phyloP scores from a whole-genome alignment of 1,284 basidiomycete genomes.

The Ceratobasidium sp. region DNA sequence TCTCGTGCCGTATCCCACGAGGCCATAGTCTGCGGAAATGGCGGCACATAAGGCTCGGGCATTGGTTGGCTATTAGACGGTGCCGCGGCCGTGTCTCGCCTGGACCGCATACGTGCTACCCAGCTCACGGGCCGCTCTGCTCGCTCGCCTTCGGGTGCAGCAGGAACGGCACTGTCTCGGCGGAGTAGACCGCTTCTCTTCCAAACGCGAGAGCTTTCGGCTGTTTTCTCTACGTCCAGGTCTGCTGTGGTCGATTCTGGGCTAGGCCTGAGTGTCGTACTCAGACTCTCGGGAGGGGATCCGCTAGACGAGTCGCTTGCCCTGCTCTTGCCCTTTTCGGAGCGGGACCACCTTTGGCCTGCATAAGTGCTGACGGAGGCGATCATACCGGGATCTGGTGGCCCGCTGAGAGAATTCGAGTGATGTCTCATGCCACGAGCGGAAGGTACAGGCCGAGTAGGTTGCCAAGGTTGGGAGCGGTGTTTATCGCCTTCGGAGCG shows the following conservation, averaged over 20 bases:
- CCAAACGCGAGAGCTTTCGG: conserved; percentile 17
- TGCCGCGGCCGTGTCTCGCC: conserved; percentile 23
- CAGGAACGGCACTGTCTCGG: background rate
- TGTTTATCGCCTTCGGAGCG: conserved; percentile 37
- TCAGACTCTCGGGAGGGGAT: conserved; percentile 25
- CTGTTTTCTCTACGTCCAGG: conserved; percentile 23
- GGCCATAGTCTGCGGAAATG: conserved; percentile 32
- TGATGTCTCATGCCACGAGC: conserved; percentile 28
- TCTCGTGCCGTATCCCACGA: conserved; percentile 28
- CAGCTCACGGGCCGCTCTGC: conserved; percentile 18
- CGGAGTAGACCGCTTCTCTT: conserved; percentile 9
- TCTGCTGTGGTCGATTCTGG: conserved; percentile 11
- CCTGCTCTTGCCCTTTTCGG: conserved; percentile 30
- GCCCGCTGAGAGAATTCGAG: conserved; percentile 24
- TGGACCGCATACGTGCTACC: conserved; percentile 25
- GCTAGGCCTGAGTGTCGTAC: conserved; percentile 15
- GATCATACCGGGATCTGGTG: conserved; percentile 22
- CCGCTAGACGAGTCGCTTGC: conserved; percentile 4
- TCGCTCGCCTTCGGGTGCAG: conserved; percentile 2
- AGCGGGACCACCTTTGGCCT: conserved; percentile 31
- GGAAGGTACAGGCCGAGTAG: conserved; percentile 17
- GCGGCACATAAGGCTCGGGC: background rate
- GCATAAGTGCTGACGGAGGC: conserved; percentile 37
- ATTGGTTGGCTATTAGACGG: background rate
- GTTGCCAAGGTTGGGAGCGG: conserved; percentile 22